Evolutionary conservation across 163 green algal genomes (phyloP), one percentile per base, ranked within the genome.

Genomic region (Scenedesmus sp.): DNA sequence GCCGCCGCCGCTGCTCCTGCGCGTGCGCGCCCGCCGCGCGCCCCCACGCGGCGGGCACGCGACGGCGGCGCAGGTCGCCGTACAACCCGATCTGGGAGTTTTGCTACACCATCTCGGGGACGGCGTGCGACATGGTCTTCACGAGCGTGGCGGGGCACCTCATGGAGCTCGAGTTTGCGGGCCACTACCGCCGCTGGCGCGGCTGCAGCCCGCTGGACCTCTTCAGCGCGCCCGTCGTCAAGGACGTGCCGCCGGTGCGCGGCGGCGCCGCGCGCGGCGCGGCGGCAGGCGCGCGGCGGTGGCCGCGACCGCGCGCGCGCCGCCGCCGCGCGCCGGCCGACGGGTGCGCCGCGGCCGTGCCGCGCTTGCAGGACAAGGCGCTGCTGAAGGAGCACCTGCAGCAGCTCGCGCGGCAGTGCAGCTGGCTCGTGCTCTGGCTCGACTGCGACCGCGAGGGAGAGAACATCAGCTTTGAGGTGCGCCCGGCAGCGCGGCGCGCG

Each of bases 361-460:
- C 3, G 26, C 51, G 53, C 48, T 50, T 80, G 26, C 86, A 97
- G 91, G 92, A 94, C 79, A 96, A 97, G 82, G 51, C 80, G 29
- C 71, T 86, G 31, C 75, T 98, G 34, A 80, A 92, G 82, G 63
- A 80, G 28, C 97, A 97, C 65, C 82, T 99, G 70, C 78, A 95
- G 84, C 72, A 89, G 77, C 88, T 95, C 79, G 86, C 91, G 4
- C 75, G 89, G 24, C 65, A 78, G 15, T 87, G 77, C 36, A 78
- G 97, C 24, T 93, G 86, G 92, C 92, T 99, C 50, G 87, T 99
- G 24, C 87, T 99, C 57, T 99, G 96, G 96, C 91, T 99, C 71
- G 96, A 99, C 81, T 99, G 96, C 82, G 96, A 99, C 80, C 62
- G 96, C 2, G 96, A 99, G 85, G 96, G 96, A 2, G 96, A 99